Conservation (phyloP, 1,284 basidiomycete species). For the Boletellus sp. region DNA sequence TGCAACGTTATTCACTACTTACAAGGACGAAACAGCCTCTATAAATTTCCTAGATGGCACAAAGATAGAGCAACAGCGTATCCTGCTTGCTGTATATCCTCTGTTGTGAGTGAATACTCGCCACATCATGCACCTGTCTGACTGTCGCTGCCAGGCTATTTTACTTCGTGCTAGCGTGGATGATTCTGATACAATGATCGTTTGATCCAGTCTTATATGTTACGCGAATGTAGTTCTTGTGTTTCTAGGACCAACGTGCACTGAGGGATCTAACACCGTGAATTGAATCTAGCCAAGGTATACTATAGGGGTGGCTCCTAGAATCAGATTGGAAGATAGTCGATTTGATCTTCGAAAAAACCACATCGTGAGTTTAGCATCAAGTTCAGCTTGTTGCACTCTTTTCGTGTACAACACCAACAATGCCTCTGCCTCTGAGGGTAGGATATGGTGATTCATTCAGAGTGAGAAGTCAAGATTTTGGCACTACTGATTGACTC, state of each 20-base stretch:
- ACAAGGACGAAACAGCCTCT: conserved; percentile 56
- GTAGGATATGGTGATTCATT: conserved; percentile 29
- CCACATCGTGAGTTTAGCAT: neutral
- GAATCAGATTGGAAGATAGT: too few species aligned
- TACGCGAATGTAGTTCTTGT: conserved; percentile 15
- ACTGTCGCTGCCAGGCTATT: conserved; percentile 52
- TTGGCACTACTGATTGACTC: conserved; percentile 2
- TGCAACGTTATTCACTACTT: neutral
- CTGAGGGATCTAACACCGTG: neutral
- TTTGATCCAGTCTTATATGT: conserved; percentile 2
- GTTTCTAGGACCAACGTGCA: neutral
- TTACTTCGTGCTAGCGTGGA: conserved; percentile 87
- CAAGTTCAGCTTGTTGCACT: too few species aligned
- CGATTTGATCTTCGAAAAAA: too few species aligned
- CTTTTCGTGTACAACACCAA: neutral
- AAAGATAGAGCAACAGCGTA: conserved; percentile 83
- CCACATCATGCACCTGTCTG: neutral
- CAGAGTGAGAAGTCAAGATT: neutral
- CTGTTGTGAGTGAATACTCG: conserved; percentile 52
- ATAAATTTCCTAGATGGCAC: conserved; percentile 94
- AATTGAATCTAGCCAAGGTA: neutral
- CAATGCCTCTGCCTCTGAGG: conserved; percentile 29
- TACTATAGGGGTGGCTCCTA: too few species aligned
- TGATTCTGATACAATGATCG: conserved; percentile 83
- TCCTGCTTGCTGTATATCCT: conserved; percentile 90